A percentile compares a stretch with the other conserved stretches of the same genome.
phyloP scores from a whole-genome alignment of 495 filamentous ascomycete genomes.

The Annulohypoxylon nitens region DNA sequence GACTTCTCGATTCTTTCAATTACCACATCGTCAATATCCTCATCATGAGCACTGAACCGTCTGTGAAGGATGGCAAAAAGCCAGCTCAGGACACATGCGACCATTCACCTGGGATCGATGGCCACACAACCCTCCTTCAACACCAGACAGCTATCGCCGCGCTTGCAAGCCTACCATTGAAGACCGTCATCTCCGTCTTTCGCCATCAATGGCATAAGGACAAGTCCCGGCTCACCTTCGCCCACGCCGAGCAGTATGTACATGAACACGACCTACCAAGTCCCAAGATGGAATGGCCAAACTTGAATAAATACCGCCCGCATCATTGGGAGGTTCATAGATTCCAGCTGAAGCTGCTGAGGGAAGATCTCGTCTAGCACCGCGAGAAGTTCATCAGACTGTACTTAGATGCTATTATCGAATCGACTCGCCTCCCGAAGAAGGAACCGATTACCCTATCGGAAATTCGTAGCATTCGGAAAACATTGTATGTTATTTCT shows the following conservation, averaged over 20 bases:
- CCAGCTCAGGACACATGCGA: conserved; percentile 10
- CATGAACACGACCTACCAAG: conserved; percentile 29
- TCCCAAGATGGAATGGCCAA: conserved; percentile 29
- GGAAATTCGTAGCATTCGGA: conserved; percentile 20
- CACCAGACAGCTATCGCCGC: conserved; percentile 42
- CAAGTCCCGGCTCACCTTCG: conserved; percentile 42
- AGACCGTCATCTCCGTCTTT: conserved; percentile 45
- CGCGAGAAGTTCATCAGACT: conserved; percentile 41
- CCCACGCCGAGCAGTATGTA: conserved; percentile 46
- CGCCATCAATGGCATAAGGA: conserved; percentile 51
- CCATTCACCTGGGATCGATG: neutral
- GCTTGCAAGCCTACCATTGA: conserved; percentile 45
- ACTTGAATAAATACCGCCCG: conserved; percentile 38
- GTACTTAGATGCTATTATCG: conserved; percentile 37
- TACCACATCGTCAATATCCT: conserved; percentile 21
- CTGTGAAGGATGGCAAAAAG: conserved; percentile 36
- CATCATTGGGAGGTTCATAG: conserved; percentile 19
- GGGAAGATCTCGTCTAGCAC: conserved; percentile 40
- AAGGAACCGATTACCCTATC: conserved; percentile 31
- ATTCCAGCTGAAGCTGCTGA: conserved; percentile 30
- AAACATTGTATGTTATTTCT: conserved; percentile 23
- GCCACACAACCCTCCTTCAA: conserved; percentile 29
- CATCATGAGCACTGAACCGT: conserved; percentile 34
- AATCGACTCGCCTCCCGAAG: conserved; percentile 34
- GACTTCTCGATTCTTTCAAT: neutral